A percentile compares a stretch with the other conserved stretches of the same genome.
These are phyloP conservation scores for Pholiota conissans DNA, from an alignment of 768 basidiomycete genomes.

Conservation along the genomic window DNA sequence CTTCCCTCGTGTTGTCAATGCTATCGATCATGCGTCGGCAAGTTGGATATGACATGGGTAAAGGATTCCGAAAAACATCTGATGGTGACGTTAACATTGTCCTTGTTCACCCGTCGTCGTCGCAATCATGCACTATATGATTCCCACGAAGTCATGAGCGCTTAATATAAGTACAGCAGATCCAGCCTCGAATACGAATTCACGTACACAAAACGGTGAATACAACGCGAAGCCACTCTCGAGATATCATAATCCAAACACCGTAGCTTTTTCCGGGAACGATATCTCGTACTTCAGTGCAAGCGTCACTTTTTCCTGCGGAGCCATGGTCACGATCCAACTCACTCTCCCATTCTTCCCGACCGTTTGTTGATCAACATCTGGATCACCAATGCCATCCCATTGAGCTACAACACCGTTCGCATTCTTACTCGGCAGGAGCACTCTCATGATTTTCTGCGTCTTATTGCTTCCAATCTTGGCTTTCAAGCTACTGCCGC, in stretches of 20 bases:
- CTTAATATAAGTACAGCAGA: too few relatives aligned
- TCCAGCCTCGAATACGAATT: too few relatives aligned
- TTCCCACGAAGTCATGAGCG: too few relatives aligned
- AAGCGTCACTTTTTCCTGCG: constrained; percentile 30
- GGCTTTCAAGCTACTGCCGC: neutral
- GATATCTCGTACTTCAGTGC: constrained; percentile 40
- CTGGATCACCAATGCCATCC: constrained; percentile 32
- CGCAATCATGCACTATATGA: too few relatives aligned
- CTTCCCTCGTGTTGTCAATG: too few relatives aligned
- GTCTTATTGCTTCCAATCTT: neutral
- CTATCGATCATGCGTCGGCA: too few relatives aligned
- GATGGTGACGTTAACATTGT: too few relatives aligned
- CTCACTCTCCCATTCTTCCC: constrained; percentile 34
- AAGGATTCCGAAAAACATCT: too few relatives aligned
- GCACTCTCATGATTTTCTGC: neutral
- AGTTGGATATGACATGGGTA: too few relatives aligned
- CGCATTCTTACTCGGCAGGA: neutral
- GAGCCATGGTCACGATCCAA: constrained; percentile 30
- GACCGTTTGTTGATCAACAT: constrained; percentile 22
- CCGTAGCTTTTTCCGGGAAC: constrained; percentile 18
- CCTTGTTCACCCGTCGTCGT: too few relatives aligned
- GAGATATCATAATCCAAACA: neutral
- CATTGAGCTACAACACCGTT: neutral
- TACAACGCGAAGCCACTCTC: too few relatives aligned
- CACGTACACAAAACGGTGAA: too few relatives aligned